Conservation (phyloP, 2,329 filamentous ascomycete genomes). For the Leptographium lundbergii region DNA sequence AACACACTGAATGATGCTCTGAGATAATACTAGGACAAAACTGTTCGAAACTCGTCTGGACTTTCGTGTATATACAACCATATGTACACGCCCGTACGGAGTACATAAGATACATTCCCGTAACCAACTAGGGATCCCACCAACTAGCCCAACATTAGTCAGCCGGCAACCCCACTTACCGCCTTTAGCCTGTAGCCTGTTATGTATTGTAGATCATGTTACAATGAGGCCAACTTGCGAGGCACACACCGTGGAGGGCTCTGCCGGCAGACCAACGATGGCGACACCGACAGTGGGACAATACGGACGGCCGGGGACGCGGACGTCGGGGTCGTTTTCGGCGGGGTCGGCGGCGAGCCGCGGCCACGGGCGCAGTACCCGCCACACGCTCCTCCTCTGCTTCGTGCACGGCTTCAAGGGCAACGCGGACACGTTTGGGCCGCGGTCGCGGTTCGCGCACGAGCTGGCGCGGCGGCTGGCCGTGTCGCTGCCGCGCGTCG, state of each 20-base stretch:
- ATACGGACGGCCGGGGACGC: background rate
- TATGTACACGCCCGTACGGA: too few species aligned
- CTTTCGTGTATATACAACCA: too few species aligned
- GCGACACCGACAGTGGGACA: background rate
- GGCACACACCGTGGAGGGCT: background rate
- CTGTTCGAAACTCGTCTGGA: too few species aligned
- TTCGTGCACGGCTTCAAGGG: constrained; percentile 91
- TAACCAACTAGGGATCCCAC: too few species aligned
- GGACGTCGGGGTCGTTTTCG: background rate
- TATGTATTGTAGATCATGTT: too few species aligned
- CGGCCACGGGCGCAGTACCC: constrained; percentile 36
- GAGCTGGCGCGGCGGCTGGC: constrained; percentile 54
- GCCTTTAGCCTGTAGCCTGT: too few species aligned
- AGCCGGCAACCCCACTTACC: too few species aligned
- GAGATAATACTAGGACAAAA: too few species aligned
- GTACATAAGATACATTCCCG: too few species aligned
- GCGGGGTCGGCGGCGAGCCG: background rate
- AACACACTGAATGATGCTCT: too few species aligned
- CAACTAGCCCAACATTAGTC: too few species aligned
- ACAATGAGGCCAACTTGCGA: too few species aligned
- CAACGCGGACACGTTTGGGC: constrained; percentile 64
- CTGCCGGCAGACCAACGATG: background rate
- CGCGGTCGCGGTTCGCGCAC: constrained; percentile 52
- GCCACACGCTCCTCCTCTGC: constrained; percentile 68
- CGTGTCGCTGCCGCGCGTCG: constrained; percentile 53